Base-by-base conservation (phyloP, 2,329 filamentous ascomycete genomes). In the Pseudonectria foliicola region DNA sequence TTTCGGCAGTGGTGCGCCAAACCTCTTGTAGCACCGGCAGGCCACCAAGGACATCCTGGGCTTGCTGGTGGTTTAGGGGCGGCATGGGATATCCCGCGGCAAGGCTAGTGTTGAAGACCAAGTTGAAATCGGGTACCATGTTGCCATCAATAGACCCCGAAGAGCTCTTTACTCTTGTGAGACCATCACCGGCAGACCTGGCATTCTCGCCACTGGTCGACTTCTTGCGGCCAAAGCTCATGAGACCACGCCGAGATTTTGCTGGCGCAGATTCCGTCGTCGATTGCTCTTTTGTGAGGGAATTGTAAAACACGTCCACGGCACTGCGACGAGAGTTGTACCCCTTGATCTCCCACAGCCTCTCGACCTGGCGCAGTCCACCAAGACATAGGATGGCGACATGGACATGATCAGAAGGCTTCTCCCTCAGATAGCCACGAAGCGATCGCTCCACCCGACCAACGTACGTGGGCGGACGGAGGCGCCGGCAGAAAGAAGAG, bases 311-410 rank as follows among this genome's bases (percentile, higher is more conserved):
- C 5, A 50, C 60, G 47, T 82, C 77, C 12, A 82, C 77, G 2
- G 72, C 70, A 13, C 65, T 64, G 37, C 76, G 67, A 23, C 77
- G 66, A 33, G 63, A 64, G 49, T 78, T 81, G 55, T 82, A 82
- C 2, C 77, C 75, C 48, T 79, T 79, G 26, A 77, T 75, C 49
- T 80, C 75, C 77, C 77, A 82, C 25, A 82, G 67, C 29, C 70
- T 65, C 46, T 80, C 73, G 2, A 80, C 75, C 49, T 81, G 74
- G 7, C 77, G 67, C 36, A 82, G 58, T 3, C 77, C 77, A 24
- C 77, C 77, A 10, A 81, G 60, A 28, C 70, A 73, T 8, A 82
- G 50, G 10, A 79, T 71, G 3, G 77, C 71, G 8, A 71, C 70
- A 43, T 80, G 77, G 1, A 81, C 64, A 29, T 81, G 75, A 37